Percentiles rank a stretch among this genome's conserved stretches.
Evolutionary conservation across 169 alveolate species (phyloP).

Genomic region (Eimeria zaria): DNA sequence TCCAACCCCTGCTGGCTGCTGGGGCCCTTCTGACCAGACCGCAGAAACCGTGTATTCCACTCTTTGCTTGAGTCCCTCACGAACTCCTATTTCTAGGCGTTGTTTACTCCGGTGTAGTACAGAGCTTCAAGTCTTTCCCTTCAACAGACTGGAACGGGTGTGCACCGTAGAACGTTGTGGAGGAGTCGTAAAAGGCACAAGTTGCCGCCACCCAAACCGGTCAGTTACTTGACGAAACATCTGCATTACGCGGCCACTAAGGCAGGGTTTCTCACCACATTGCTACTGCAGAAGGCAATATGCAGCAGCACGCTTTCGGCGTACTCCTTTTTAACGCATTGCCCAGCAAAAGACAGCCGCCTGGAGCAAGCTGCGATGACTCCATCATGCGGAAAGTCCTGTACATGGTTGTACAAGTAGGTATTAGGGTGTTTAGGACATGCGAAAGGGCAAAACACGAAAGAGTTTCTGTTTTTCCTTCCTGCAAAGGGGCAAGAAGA

Average conservation of each 20-base stretch:
- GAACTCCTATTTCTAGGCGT: background rate
- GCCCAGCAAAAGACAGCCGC: background rate
- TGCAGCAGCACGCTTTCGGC: background rate
- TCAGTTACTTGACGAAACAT: background rate
- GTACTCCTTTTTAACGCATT: background rate
- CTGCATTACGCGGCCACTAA: background rate
- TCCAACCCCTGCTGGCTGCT: background rate
- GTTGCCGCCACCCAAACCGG: background rate
- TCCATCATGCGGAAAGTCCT: too few relatives aligned
- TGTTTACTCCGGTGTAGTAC: background rate
- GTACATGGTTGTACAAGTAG: background rate
- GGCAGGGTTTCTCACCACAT: background rate
- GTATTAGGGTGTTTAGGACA: background rate
- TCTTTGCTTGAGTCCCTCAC: background rate
- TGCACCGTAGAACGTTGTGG: background rate
- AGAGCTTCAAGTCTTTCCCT: background rate
- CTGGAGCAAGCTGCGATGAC: background rate
- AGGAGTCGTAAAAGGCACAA: background rate
- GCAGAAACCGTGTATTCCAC: background rate
- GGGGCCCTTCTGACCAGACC: conserved; percentile 59
- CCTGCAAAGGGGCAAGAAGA: background rate
- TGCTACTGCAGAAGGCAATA: background rate
- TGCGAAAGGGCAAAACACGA: background rate
- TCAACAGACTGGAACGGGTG: background rate
- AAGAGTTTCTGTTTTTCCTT: background rate